These are phyloP conservation scores for Wickerhamomyces pijperi DNA, from an alignment of 805 yeast species.

Conservation along the genomic window DNA sequence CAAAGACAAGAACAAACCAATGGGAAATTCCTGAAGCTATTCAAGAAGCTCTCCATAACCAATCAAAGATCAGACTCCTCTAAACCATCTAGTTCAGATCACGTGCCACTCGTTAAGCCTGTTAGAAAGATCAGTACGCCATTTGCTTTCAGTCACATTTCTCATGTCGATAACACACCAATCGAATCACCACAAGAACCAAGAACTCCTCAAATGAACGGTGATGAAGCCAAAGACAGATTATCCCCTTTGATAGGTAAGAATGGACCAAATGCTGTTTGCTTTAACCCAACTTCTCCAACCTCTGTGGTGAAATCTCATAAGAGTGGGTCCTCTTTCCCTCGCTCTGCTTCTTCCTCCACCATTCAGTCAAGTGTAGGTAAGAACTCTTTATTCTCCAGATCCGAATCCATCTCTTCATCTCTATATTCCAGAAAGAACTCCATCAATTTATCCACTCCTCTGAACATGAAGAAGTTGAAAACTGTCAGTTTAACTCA, in stretches of 20 bases:
- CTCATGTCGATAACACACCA: conserved; percentile 23
- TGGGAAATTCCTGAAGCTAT: conserved; percentile 20
- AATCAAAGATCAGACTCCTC: no score
- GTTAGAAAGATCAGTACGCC: conserved; percentile 24
- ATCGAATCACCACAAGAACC: neutral
- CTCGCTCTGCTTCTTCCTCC: neutral
- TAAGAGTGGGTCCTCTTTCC: neutral
- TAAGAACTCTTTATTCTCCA: neutral
- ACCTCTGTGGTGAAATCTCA: neutral
- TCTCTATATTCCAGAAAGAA: neutral
- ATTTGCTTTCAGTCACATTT: conserved; percentile 27
- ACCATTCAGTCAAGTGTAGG: neutral
- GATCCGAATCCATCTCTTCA: neutral
- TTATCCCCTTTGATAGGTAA: neutral
- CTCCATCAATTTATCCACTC: neutral
- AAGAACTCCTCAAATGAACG: neutral
- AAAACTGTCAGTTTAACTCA: neutral
- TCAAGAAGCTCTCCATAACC: conserved; percentile 21
- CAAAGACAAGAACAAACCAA: neutral
- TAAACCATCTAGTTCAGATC: no score
- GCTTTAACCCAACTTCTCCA: neutral
- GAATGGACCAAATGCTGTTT: neutral
- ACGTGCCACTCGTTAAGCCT: no score
- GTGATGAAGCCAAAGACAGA: neutral
- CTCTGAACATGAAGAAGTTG: neutral